phyloP scores from a whole-genome alignment of 2,329 filamentous ascomycete genomes.

The Emydomyces testavorans region DNA sequence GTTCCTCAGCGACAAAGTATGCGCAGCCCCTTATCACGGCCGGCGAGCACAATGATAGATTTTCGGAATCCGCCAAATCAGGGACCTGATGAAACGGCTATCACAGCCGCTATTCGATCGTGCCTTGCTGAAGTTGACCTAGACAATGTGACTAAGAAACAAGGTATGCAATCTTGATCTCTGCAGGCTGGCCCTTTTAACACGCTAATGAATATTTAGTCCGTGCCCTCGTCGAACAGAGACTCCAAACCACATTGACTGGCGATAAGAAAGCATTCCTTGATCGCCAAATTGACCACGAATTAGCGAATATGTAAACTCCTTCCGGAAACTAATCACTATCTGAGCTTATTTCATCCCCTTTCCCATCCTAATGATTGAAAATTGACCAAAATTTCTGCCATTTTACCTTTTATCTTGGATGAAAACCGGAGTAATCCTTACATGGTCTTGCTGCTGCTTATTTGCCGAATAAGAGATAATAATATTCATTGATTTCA shows the following conservation, averaged over 20 bases:
- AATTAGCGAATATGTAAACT: conserved; percentile 79
- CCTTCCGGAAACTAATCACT: not conserved
- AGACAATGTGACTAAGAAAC: conserved; percentile 97
- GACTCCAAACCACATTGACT: conserved; percentile 74
- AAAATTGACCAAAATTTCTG: not conserved
- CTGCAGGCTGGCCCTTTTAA: not conserved
- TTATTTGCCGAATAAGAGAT: conserved; percentile 6
- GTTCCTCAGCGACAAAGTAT: conserved; percentile 26
- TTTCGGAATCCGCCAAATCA: conserved; percentile 44
- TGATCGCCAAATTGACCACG: conserved; percentile 83
- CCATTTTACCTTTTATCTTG: not conserved
- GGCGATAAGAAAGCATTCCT: conserved; percentile 82
- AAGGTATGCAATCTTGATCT: conserved; percentile 40
- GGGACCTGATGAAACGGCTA: conserved; percentile 67
- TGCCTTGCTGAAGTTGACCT: conserved; percentile 83
- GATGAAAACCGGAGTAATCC: not conserved
- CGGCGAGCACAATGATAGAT: conserved; percentile 44
- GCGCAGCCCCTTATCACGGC: conserved; percentile 45
- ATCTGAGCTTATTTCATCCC: no score
- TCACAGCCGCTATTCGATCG: conserved; percentile 70
- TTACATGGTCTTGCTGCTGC: not conserved
- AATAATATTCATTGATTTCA: not conserved
- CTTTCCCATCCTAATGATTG: not conserved
- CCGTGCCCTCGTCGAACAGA: conserved; percentile 79
- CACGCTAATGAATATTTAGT: conserved; percentile 35